Evolutionary conservation across 768 basidiomycete species (phyloP).

Genomic region (Tylopilus vinaceipallidus): DNA sequence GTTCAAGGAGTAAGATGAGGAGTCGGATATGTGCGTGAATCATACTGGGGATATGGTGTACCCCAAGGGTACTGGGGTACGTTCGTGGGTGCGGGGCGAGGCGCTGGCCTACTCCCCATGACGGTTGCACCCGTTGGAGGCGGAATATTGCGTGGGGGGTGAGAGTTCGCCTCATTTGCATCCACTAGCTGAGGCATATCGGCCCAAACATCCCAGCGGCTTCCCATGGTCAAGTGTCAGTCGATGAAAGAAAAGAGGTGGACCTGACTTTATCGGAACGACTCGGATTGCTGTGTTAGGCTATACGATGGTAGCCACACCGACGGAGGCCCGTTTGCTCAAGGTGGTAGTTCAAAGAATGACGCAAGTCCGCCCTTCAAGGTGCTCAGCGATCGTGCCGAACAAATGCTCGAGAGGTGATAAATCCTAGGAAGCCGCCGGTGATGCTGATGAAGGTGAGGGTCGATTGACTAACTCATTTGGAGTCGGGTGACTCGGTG

Average conservation of each 20-base stretch:
- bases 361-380: not conserved
- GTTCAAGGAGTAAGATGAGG: slow-evolving; percentile 4
- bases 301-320: slow-evolving; percentile 3
- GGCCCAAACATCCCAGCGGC: slow-evolving; percentile 12
- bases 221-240: slow-evolving; percentile 15
- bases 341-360: not conserved
- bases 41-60: slow-evolving; percentile 17
- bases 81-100: slow-evolving; percentile 5
- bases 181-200: slow-evolving; percentile 31
- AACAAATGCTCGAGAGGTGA: not conserved
- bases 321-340: slow-evolving; percentile 1
- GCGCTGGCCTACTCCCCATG: slow-evolving; percentile 12
- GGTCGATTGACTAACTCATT: not conserved
- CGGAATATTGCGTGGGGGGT: slow-evolving; percentile 16
- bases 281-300: slow-evolving; percentile 20
- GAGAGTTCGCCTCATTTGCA: slow-evolving; percentile 1
- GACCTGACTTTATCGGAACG: slow-evolving; percentile 14
- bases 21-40: not conserved
- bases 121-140: slow-evolving; percentile 23
- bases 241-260: not conserved
- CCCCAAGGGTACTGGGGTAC: slow-evolving; percentile 14
- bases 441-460: not conserved
- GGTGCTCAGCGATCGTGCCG: not conserved
- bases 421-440: not conserved
- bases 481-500: not conserved